Evolutionary conservation across 192 early-diverging fungal species (phyloP).

Genomic region (Rhizophagus clarus): DNA sequence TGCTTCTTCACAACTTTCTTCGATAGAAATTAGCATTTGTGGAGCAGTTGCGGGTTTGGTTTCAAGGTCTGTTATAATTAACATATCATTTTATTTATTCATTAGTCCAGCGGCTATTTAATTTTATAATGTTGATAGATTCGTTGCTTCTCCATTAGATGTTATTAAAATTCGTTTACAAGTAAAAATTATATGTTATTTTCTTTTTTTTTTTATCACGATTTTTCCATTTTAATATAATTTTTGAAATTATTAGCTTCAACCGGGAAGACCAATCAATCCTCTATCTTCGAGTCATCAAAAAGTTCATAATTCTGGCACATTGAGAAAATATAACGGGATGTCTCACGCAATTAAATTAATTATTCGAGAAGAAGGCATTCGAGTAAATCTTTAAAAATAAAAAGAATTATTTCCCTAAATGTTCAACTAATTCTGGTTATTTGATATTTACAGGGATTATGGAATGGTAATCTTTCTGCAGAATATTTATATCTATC

Average conservation of each 20-base stretch:
- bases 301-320: conserved; percentile 2
- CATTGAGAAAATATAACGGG: conserved; percentile 55
- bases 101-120: not conserved
- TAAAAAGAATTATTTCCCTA: not conserved
- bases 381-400: conserved; percentile 52
- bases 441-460: conserved; percentile 49
- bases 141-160: conserved; percentile 89
- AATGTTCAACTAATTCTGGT: not conserved
- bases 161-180: conserved; percentile 91
- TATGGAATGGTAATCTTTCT: conserved; percentile 94
- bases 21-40: conserved; percentile 17
- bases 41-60: conserved; percentile 21
- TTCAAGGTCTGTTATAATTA: conserved; percentile 21
- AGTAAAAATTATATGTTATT: conserved; percentile 29
- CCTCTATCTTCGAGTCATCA: not conserved
- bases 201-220: too few relatives aligned
- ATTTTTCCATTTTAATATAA: not conserved
- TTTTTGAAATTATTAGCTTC: conserved; percentile 32
- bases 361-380: conserved; percentile 82
- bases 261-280: conserved; percentile 22
- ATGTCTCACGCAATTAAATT: conserved; percentile 65
- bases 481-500: conserved; percentile 92
- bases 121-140: conserved; percentile 40
- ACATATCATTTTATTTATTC: not conserved
- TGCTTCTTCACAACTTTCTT: not conserved